Percentiles rank a stretch among this genome's conserved stretches.
Evolutionary conservation across 2,329 filamentous ascomycete species (phyloP).

Genomic region (Sarocladium brachiariae): DNA sequence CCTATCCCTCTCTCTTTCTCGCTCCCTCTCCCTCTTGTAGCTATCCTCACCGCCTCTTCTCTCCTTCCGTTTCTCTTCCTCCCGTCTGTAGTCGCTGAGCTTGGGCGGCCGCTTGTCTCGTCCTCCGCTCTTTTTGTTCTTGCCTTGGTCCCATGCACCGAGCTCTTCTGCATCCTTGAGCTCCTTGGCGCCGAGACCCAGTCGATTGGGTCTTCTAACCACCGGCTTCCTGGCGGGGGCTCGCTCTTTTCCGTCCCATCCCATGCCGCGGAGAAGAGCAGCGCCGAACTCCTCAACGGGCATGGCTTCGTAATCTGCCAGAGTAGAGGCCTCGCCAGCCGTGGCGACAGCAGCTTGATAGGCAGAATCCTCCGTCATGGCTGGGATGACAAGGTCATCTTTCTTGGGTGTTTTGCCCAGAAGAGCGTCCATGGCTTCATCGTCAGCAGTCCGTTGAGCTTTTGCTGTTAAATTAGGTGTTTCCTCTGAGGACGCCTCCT

Average conservation of each 20-base stretch:
- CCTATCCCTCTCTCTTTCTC: conserved; percentile 34
- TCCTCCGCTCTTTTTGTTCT: conserved; percentile 25
- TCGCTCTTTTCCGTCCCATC: conserved; percentile 70
- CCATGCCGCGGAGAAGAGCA: conserved; percentile 85
- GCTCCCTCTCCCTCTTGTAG: conserved; percentile 41
- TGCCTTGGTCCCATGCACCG: conserved; percentile 70
- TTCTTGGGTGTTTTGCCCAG: conserved; percentile 45
- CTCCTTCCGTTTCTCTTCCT: conserved; percentile 38
- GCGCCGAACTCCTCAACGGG: conserved; percentile 94
- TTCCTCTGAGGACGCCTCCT: conserved; percentile 7
- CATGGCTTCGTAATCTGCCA: conserved; percentile 81
- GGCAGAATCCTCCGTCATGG: conserved; percentile 52
- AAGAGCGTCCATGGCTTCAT: conserved; percentile 60
- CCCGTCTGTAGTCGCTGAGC: conserved; percentile 43
- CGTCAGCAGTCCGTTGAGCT: conserved; percentile 27
- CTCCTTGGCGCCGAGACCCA: conserved; percentile 86
- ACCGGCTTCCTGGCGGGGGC: conserved; percentile 51
- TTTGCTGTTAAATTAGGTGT: neutral
- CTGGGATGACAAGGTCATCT: conserved; percentile 39
- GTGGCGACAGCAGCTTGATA: conserved; percentile 63
- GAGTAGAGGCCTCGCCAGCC: conserved; percentile 67
- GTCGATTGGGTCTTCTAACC: conserved; percentile 65
- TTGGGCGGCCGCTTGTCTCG: conserved; percentile 31
- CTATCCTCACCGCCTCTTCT: conserved; percentile 34
- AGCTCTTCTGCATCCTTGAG: conserved; percentile 65